These are phyloP conservation scores for Metschnikowia continentalis DNA, from an alignment of 805 yeast species.

Conservation along the genomic window DNA sequence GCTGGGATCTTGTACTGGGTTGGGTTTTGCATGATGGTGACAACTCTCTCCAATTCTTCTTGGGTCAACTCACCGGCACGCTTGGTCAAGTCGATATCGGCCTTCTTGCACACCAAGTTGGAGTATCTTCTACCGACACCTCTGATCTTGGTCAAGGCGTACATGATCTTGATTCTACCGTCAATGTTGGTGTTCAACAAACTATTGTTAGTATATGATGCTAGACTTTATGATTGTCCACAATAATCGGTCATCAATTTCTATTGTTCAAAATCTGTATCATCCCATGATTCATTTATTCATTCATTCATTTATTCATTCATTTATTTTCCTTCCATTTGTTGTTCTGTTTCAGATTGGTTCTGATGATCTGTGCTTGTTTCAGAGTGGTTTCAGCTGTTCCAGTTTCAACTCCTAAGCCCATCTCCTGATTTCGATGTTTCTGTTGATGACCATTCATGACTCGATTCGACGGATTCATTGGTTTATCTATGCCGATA, in stretches of 20 bases:
- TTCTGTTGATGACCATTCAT: no score
- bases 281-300: no score
- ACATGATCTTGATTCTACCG: constrained; percentile 99
- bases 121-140: constrained; percentile 99
- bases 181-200: constrained; percentile 99
- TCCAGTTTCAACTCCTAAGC: no score
- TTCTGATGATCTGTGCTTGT: no score
- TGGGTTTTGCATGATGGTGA: constrained; percentile 99
- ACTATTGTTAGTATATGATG: constrained; percentile 42
- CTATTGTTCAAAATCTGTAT: no score
- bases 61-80: constrained; percentile 99
- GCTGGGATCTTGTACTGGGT: constrained; percentile 98
- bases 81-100: constrained; percentile 96
- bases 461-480: no score
- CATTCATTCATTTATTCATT: no score
- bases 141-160: constrained; percentile 99
- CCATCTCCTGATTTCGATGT: no score
- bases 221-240: neutral
- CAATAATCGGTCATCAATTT: no score
- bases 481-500: constrained; percentile 18
- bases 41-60: constrained; percentile 99
- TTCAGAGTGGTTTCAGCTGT: no score
- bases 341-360: no score
- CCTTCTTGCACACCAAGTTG: constrained; percentile 99
- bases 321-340: no score